These are phyloP conservation scores for Phytophthora gonapodyides DNA, from an alignment of 352 stramenopile species.

Conservation along the genomic window DNA sequence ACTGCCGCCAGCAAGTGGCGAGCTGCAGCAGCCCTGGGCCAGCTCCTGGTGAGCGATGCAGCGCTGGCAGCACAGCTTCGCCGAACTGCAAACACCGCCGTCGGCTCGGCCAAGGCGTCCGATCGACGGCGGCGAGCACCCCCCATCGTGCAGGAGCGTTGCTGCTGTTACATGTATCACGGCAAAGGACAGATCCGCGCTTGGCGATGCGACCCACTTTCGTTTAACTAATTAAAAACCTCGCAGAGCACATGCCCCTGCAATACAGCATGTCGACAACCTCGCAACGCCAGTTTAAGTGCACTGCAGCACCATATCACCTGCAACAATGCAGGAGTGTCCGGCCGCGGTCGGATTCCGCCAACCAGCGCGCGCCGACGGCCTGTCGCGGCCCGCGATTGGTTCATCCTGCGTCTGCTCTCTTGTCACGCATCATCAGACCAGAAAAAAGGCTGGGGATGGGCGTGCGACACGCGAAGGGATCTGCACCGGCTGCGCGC, in stretches of 20 bases:
- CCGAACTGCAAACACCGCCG: constrained; percentile 9
- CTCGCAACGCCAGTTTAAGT: too few relatives aligned
- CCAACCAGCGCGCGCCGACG: constrained; percentile 7
- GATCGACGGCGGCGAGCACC: not conserved
- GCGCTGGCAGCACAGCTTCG: too few relatives aligned
- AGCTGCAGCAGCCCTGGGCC: too few relatives aligned
- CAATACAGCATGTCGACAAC: too few relatives aligned
- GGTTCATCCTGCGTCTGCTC: constrained; percentile 34
- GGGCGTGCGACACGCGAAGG: constrained; percentile 35
- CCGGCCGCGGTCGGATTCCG: constrained; percentile 6
- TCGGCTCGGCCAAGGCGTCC: not conserved
- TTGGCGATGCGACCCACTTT: constrained; percentile 1
- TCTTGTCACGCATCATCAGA: constrained; percentile 34
- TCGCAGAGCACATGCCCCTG: too few relatives aligned
- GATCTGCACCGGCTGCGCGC: constrained; percentile 25
- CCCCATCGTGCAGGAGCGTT: constrained; percentile 16
- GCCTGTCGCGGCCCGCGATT: constrained; percentile 20
- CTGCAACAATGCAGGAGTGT: too few relatives aligned
- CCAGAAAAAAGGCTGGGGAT: constrained; percentile 33
- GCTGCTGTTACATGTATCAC: constrained; percentile 35
- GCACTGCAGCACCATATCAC: too few relatives aligned
- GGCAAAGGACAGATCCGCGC: constrained; percentile 12
- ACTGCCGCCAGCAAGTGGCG: not conserved
- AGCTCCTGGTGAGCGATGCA: too few relatives aligned
- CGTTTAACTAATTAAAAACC: too few relatives aligned